These are phyloP conservation scores for Spathaspora sp. DNA, from an alignment of 1,139 yeast genomes.

Conservation along the genomic window DNA sequence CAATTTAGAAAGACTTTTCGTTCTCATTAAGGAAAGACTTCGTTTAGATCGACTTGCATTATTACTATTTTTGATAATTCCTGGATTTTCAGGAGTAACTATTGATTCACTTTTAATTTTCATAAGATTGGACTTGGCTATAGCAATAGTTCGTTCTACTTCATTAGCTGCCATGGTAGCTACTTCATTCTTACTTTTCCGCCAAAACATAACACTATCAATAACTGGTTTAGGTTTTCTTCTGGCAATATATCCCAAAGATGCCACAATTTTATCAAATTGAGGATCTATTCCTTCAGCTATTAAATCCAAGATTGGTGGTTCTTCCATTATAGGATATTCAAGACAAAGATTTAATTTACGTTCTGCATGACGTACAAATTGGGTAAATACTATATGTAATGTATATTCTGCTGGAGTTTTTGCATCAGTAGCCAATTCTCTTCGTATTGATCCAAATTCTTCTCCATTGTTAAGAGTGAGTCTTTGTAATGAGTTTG, in stretches of 20 bases:
- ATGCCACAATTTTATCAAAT: constrained; percentile 81
- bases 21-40: constrained; percentile 42
- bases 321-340: constrained; percentile 68
- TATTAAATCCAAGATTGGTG: constrained; percentile 76
- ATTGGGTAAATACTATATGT: constrained; percentile 91
- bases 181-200: constrained; percentile 84
- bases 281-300: constrained; percentile 85
- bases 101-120: constrained; percentile 5
- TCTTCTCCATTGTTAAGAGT: constrained; percentile 36
- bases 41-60: constrained; percentile 29
- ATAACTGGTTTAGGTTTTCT: constrained; percentile 93
- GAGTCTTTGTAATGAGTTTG: constrained; percentile 23
- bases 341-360: constrained; percentile 76
- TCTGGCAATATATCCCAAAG: constrained; percentile 88
- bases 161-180: constrained; percentile 74
- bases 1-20: constrained; percentile 38
- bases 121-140: constrained; percentile 20
- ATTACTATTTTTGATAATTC: constrained; percentile 16
- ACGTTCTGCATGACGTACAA: constrained; percentile 89
- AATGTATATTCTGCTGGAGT: constrained; percentile 92
- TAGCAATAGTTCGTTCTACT: constrained; percentile 41
- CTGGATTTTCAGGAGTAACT: constrained; percentile 14
- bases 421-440: constrained; percentile 63
- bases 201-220: constrained; percentile 98
- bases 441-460: constrained; percentile 36